phyloP scores from a whole-genome alignment of 2,329 filamentous ascomycete species.

The Proliferodiscus dingleyae region DNA sequence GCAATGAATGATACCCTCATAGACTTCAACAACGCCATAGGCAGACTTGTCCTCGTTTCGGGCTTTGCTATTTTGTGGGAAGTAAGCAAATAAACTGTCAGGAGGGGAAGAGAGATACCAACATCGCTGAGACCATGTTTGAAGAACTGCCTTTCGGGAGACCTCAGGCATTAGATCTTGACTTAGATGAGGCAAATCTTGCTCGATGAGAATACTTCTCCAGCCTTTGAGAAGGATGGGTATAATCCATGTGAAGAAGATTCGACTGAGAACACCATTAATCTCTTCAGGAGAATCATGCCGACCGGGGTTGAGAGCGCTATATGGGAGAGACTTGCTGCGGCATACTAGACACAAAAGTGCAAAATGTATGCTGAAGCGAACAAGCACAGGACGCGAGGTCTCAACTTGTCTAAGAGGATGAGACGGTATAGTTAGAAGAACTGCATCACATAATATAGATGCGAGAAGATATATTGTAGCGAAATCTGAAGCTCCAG shows the following conservation, averaged over 20 bases:
- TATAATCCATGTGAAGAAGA: conserved; percentile 25
- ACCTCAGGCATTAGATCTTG: conserved; percentile 12
- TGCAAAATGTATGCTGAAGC: conserved; percentile 3
- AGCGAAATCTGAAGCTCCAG: conserved; percentile 13
- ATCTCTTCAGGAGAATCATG: conserved; percentile 16
- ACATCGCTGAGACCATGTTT: conserved; percentile 18
- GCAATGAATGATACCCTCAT: conserved; percentile 29
- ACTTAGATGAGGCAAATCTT: conserved; percentile 18
- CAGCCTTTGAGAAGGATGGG: conserved; percentile 18
- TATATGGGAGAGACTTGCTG: conserved; percentile 6
- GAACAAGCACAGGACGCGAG: conserved; percentile 1
- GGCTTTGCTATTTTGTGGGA: conserved; percentile 14
- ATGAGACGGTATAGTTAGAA: conserved; percentile 5
- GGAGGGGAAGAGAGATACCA: neutral
- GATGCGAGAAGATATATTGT: conserved; percentile 16
- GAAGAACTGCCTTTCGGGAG: conserved; percentile 14
- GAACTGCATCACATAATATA: conserved; percentile 11
- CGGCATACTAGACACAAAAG: conserved; percentile 15
- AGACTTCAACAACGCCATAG: conserved; percentile 29
- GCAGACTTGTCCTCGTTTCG: conserved; percentile 28
- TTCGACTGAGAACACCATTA: conserved; percentile 9
- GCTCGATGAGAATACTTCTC: conserved; percentile 13
- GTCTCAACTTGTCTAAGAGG: neutral
- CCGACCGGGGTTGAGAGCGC: neutral
- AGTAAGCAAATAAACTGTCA: neutral